These are phyloP conservation scores for Aspergillus ustus DNA, from an alignment of 2,329 filamentous ascomycete species.

Conservation along the genomic window DNA sequence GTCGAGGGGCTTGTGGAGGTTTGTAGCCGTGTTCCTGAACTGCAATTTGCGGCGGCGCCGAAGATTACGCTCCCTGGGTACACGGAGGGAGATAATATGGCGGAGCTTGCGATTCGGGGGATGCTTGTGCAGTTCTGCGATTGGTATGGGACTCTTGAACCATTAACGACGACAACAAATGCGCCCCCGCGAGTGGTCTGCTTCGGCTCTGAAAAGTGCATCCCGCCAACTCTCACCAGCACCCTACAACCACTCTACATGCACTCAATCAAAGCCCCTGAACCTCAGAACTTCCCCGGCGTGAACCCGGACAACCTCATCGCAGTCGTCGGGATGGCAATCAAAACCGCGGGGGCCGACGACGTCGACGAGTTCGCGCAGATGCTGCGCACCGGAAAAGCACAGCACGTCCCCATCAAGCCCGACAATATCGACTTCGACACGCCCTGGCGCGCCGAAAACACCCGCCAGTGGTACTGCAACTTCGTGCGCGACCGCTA, in stretches of 20 bases:
- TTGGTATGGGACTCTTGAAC: conserved; percentile 42
- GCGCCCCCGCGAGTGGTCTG: conserved; percentile 29
- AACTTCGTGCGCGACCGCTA: conserved; percentile 24
- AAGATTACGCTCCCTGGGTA: conserved; percentile 29
- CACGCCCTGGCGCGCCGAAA: not conserved
- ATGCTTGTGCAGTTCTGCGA: conserved; percentile 41
- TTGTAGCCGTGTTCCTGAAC: conserved; percentile 30
- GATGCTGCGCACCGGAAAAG: conserved; percentile 32
- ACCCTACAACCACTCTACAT: not conserved
- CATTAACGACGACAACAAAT: not conserved
- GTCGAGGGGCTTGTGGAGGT: conserved; percentile 31
- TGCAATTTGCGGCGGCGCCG: conserved; percentile 40
- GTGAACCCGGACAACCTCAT: conserved; percentile 20
- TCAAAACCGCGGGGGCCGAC: conserved; percentile 38
- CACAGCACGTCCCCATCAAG: conserved; percentile 33
- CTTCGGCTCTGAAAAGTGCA: conserved; percentile 45
- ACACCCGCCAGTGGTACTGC: conserved; percentile 16
- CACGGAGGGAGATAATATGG: conserved; percentile 30
- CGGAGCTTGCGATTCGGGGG: conserved; percentile 36
- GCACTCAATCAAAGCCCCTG: conserved; percentile 13
- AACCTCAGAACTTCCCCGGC: not conserved
- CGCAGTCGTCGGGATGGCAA: conserved; percentile 44
- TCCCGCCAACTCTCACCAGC: conserved; percentile 37
- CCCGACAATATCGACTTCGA: conserved; percentile 3
- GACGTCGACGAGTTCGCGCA: conserved; percentile 39